Conservation (phyloP, 306 rosid genomes). For the Ziziphus jujuba region DNA sequence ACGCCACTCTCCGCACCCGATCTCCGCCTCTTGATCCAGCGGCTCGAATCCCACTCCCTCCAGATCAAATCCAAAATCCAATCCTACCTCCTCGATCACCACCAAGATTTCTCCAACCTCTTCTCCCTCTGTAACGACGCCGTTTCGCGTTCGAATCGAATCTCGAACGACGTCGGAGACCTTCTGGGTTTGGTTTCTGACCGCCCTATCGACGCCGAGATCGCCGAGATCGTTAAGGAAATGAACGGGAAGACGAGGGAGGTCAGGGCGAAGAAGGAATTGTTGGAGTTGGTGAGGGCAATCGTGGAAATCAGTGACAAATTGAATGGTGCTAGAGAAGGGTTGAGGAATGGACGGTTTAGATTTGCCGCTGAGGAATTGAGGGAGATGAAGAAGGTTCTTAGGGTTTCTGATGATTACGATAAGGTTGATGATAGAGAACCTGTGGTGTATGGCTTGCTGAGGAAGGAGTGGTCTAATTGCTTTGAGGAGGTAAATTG, state of each 20-base stretch:
- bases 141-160: conserved; percentile 47
- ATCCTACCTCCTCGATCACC: conserved; percentile 73
- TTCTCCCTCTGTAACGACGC: conserved; percentile 73
- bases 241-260: conserved; percentile 55
- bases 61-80: conserved; percentile 75
- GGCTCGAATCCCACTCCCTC: conserved; percentile 91
- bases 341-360: conserved; percentile 57
- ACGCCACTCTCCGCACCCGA: conserved; percentile 92
- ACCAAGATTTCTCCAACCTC: conserved; percentile 61
- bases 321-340: conserved; percentile 60
- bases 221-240: conserved; percentile 55
- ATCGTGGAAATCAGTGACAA: conserved; percentile 47
- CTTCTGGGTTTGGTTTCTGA: conserved; percentile 50
- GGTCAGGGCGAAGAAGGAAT: conserved; percentile 55
- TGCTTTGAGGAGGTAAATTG: conserved; percentile 82
- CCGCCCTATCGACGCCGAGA: conserved; percentile 52
- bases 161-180: conserved; percentile 47
- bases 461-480: conserved; percentile 77
- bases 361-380: conserved; percentile 66
- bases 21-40: conserved; percentile 90
- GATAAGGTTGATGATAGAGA: conserved; percentile 38
- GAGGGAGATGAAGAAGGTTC: conserved; percentile 58
- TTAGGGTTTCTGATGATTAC: conserved; percentile 40
- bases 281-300: conserved; percentile 56
- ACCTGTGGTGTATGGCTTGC: conserved; percentile 75